These are phyloP conservation scores for Calonectria hongkongensis DNA, from an alignment of 2,329 filamentous ascomycete genomes.

Conservation along the genomic window DNA sequence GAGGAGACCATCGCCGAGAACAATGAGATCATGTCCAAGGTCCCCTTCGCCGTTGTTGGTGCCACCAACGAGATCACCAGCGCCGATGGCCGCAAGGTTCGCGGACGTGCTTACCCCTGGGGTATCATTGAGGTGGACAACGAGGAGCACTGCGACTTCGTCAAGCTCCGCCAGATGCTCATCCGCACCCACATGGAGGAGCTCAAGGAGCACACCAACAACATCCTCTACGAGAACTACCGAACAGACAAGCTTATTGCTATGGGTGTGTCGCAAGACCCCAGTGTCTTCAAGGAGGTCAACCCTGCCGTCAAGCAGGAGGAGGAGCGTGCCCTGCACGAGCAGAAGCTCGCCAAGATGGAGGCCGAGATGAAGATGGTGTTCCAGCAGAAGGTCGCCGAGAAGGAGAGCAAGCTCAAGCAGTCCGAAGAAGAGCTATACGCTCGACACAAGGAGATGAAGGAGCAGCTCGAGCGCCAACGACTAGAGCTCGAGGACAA, in stretches of 20 bases:
- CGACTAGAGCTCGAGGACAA: constrained; percentile 97
- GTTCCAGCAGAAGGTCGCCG: constrained; percentile 99
- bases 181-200: constrained; percentile 99
- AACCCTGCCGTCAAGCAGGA: constrained; percentile 99
- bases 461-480: constrained; percentile 98
- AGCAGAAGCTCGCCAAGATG: constrained; percentile 99
- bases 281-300: constrained; percentile 99
- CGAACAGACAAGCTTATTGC: constrained; percentile 98
- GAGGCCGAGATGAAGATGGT: constrained; percentile 99
- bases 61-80: constrained; percentile 96
- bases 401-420: constrained; percentile 99
- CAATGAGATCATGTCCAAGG: constrained; percentile 99
- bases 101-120: constrained; percentile 97
- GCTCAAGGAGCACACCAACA: constrained; percentile 99
- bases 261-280: constrained; percentile 99
- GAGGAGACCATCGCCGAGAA: constrained; percentile 99
- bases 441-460: constrained; percentile 99
- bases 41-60: constrained; percentile 98
- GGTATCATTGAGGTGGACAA: constrained; percentile 99
- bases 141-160: constrained; percentile 99
- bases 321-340: constrained; percentile 97
- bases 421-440: constrained; percentile 99
- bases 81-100: constrained; percentile 94
- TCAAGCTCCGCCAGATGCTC: constrained; percentile 99
- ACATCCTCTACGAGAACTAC: constrained; percentile 99